These are phyloP conservation scores for Acanthamoeba culbertsoni DNA, from an alignment of 208 protist genomes.

Conservation along the genomic window DNA sequence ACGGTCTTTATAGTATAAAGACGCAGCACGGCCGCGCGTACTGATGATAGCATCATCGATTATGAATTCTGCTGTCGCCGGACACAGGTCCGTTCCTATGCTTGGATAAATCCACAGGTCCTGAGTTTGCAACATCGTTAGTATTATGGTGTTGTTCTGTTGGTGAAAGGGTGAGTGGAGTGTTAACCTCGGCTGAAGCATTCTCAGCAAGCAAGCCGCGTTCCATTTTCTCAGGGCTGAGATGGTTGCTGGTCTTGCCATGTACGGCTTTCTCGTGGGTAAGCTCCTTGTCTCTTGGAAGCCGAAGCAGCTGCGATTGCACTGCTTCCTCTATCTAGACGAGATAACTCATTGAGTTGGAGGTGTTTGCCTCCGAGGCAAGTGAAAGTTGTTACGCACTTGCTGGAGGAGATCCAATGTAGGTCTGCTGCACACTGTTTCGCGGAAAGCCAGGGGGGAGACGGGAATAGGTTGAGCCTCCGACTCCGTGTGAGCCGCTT, in stretches of 20 bases:
- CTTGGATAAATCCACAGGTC: not conserved
- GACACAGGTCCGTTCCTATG: not conserved
- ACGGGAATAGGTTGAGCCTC: not conserved
- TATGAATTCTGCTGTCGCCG: not conserved
- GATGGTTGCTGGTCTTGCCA: slow-evolving; percentile 23
- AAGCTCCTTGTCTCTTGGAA: not conserved
- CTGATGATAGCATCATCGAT: not conserved
- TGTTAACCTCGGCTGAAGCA: not conserved
- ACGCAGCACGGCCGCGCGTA: not conserved
- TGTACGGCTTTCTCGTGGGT: slow-evolving; percentile 9
- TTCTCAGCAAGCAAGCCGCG: not conserved
- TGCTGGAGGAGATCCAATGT: not conserved
- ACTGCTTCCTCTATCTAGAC: not conserved
- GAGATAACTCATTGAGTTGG: not conserved
- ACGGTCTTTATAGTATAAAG: not conserved
- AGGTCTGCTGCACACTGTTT: not conserved
- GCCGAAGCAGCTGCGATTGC: not conserved
- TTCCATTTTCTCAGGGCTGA: not conserved
- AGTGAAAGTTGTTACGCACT: not conserved
- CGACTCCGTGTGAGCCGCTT: not conserved
- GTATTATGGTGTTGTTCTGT: not conserved
- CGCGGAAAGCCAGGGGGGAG: not conserved
- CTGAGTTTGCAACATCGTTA: not conserved
- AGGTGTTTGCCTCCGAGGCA: not conserved
- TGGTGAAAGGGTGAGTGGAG: not conserved